These are phyloP conservation scores for Suhomyces xylopsoci DNA, from an alignment of 805 yeast species.

Conservation along the genomic window DNA sequence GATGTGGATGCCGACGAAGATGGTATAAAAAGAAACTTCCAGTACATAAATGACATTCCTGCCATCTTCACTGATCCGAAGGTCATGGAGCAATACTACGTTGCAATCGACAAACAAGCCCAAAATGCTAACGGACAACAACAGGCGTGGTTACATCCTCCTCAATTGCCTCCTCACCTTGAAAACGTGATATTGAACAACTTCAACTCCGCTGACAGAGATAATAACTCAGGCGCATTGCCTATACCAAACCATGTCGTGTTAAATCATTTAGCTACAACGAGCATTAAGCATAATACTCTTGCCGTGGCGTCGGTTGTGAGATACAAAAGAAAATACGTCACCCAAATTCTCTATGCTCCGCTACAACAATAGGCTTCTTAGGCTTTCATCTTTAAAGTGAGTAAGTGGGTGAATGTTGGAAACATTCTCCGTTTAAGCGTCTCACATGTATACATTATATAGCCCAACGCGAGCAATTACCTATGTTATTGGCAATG, in stretches of 20 bases:
- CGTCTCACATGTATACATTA: neutral
- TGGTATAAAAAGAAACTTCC: slow-evolving; percentile 15
- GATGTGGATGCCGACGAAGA: slow-evolving; percentile 35
- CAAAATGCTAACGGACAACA: slow-evolving; percentile 53
- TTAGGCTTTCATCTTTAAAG: neutral
- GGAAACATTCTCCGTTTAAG: neutral
- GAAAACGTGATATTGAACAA: slow-evolving; percentile 90
- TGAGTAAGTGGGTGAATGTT: neutral
- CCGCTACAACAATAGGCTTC: slow-evolving; percentile 53
- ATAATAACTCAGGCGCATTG: slow-evolving; percentile 82
- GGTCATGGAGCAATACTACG: slow-evolving; percentile 82
- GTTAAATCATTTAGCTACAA: slow-evolving; percentile 90
- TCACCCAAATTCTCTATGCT: slow-evolving; percentile 87
- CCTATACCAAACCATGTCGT: slow-evolving; percentile 96
- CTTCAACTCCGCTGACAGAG: slow-evolving; percentile 54
- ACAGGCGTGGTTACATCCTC: slow-evolving; percentile 81
- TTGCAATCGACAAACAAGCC: slow-evolving; percentile 69
- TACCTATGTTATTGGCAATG: neutral
- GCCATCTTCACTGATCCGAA: slow-evolving; percentile 82
- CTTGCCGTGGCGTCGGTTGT: slow-evolving; percentile 90
- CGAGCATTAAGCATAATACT: slow-evolving; percentile 89
- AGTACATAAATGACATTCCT: slow-evolving; percentile 68
- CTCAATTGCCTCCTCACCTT: slow-evolving; percentile 93
- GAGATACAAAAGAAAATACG: slow-evolving; percentile 83
- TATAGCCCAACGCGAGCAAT: neutral